Conservation (phyloP, 164 flowering plant genomes). For the Vitis cinerea region DNA sequence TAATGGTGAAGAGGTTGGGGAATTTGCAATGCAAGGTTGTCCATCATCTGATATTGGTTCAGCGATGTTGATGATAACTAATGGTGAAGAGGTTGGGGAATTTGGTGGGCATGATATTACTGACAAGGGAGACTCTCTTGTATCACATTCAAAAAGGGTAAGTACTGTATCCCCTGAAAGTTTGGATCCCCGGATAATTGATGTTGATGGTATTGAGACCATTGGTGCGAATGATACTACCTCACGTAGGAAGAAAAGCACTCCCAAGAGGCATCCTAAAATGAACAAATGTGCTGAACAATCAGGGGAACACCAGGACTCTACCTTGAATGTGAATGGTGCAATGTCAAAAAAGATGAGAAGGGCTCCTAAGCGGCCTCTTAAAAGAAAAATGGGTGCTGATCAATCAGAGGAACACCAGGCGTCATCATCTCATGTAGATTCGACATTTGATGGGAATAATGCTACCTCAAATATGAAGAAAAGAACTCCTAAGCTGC, state of each 20-base stretch:
- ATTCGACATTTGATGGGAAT: not conserved
- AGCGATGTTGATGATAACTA: not conserved
- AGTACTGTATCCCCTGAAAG: slow-evolving; percentile 1
- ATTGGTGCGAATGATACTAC: not conserved
- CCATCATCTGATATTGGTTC: not conserved
- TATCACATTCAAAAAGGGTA: not conserved
- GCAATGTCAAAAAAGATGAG: not conserved
- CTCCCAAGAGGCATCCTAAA: not conserved
- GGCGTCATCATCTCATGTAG: slow-evolving; percentile 7
- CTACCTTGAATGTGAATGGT: not conserved
- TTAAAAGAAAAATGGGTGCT: not conserved
- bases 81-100: slow-evolving; percentile 7
- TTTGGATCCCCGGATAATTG: not conserved
- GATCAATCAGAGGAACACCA: slow-evolving; percentile 2
- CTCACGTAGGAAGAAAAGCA: not conserved
- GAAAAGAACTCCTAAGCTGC: not conserved
- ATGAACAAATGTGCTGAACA: slow-evolving; percentile 1
- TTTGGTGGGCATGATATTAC: not conserved
- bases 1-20: not conserved
- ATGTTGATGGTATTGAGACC: not conserved
- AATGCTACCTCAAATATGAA: slow-evolving; percentile 1
- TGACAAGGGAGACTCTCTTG: not conserved
- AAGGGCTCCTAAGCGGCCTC: not conserved
- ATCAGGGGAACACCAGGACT: not conserved
- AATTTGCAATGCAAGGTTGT: not conserved